phyloP scores from a whole-genome alignment of 768 basidiomycete genomes.

The Gymnopilus junonius region DNA sequence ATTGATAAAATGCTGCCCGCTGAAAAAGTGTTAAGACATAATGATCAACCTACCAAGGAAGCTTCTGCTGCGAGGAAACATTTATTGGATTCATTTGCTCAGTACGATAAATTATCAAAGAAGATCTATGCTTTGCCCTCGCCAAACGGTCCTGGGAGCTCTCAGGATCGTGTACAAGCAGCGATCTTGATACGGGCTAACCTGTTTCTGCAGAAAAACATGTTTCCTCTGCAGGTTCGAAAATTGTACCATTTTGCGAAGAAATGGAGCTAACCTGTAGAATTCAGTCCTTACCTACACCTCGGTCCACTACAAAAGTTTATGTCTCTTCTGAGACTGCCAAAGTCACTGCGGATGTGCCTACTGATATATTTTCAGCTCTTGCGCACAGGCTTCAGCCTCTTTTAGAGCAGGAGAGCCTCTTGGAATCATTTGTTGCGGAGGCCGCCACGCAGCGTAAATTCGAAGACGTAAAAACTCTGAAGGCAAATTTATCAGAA shows the following conservation, averaged over 20 bases:
- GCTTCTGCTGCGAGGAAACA: conserved; percentile 76
- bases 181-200: conserved; percentile 81
- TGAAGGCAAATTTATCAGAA: conserved; percentile 81
- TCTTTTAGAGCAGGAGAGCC: conserved; percentile 90
- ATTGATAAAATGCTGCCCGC: neutral
- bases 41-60: conserved; percentile 64
- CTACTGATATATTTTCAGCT: conserved; percentile 65
- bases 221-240: conserved; percentile 81
- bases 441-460: conserved; percentile 91
- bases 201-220: conserved; percentile 85
- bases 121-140: conserved; percentile 78
- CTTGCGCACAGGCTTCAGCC: conserved; percentile 82
- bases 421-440: conserved; percentile 88
- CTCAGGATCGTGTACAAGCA: conserved; percentile 83
- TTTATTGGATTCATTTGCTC: conserved; percentile 82
- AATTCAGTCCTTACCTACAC: conserved; percentile 52
- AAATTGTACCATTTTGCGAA: conserved; percentile 1
- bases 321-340: conserved; percentile 14
- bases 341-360: conserved; percentile 13
- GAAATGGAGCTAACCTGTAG: neutral
- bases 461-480: conserved; percentile 91
- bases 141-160: conserved; percentile 61
- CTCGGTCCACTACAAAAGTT: conserved; percentile 31
- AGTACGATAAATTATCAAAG: conserved; percentile 89
- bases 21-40: conserved; percentile 29